Percentiles rank a stretch among this genome's conserved stretches.
Conservation (phyloP, 2,329 filamentous ascomycete genomes). For the Sporothrix euskadiensis region DNA sequence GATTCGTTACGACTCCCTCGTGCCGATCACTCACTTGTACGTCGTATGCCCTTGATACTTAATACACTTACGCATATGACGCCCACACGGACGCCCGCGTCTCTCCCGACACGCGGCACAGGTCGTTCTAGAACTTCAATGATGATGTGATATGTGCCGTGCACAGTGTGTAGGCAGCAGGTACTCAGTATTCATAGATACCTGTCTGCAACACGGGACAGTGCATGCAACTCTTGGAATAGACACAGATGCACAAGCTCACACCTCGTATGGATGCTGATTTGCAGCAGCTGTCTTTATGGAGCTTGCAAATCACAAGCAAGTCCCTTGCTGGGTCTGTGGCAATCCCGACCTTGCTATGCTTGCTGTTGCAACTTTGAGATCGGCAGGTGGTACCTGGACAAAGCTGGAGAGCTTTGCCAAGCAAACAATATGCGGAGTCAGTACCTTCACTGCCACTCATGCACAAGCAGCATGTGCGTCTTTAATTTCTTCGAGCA, state of each 20-base stretch:
- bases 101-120: slow-evolving; percentile 4
- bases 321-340: neutral
- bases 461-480: neutral
- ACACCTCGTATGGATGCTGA: neutral
- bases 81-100: neutral
- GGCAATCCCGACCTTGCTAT: neutral
- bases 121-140: neutral
- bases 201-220: neutral
- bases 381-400: neutral
- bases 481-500: neutral
- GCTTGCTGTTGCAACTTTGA: neutral
- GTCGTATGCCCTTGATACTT: neutral
- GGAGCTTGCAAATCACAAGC: neutral
- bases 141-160: neutral
- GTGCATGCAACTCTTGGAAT: neutral
- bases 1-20: neutral
- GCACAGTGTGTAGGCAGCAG: neutral
- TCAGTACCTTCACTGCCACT: neutral
- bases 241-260: neutral
- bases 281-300: neutral
- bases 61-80: neutral
- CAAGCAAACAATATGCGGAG: neutral
- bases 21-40: neutral
- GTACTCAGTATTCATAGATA: neutral
- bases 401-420: slow-evolving; percentile 5